phyloP scores from a whole-genome alignment of 345 rosid species.

The Citrus maxima region DNA sequence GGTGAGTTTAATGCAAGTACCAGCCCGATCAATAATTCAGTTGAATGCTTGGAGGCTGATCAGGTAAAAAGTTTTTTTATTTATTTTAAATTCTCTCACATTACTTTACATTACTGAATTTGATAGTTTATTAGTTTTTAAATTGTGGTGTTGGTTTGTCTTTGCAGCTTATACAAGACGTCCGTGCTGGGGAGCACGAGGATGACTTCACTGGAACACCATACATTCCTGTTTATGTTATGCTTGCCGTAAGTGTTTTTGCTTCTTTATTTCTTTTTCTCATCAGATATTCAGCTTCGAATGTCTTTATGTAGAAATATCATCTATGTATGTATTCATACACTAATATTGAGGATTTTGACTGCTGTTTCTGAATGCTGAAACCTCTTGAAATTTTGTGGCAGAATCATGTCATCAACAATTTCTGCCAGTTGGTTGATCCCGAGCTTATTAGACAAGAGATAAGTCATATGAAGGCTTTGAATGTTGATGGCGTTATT shows the following conservation, averaged over 20 bases:
- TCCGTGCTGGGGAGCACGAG: conserved; percentile 52
- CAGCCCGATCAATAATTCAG: conserved; percentile 64
- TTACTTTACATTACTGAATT: not conserved
- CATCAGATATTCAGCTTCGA: not conserved
- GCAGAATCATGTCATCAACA: conserved; percentile 69
- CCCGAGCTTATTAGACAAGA: conserved; percentile 68
- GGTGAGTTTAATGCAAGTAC: conserved; percentile 49
- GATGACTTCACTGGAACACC: conserved; percentile 51
- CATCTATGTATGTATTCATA: not conserved
- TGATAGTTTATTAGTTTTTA: not conserved
- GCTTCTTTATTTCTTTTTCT: conserved; percentile 3
- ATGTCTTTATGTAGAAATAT: not conserved
- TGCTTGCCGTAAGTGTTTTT: conserved; percentile 66
- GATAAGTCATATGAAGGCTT: conserved; percentile 66
- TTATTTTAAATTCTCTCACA: not conserved
- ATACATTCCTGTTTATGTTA: conserved; percentile 73
- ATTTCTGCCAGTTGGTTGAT: conserved; percentile 76
- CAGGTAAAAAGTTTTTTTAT: conserved; percentile 39
- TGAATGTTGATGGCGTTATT: conserved; percentile 72
- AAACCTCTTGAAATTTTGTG: conserved; percentile 19
- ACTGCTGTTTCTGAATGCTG: conserved; percentile 6
- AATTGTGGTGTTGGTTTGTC: not conserved
- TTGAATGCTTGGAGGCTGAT: conserved; percentile 85
- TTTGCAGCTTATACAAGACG: conserved; percentile 82
- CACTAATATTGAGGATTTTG: not conserved